These are phyloP conservation scores for Pseudoneurospora amorphoporcata DNA, from an alignment of 495 filamentous ascomycete genomes.

Conservation along the genomic window DNA sequence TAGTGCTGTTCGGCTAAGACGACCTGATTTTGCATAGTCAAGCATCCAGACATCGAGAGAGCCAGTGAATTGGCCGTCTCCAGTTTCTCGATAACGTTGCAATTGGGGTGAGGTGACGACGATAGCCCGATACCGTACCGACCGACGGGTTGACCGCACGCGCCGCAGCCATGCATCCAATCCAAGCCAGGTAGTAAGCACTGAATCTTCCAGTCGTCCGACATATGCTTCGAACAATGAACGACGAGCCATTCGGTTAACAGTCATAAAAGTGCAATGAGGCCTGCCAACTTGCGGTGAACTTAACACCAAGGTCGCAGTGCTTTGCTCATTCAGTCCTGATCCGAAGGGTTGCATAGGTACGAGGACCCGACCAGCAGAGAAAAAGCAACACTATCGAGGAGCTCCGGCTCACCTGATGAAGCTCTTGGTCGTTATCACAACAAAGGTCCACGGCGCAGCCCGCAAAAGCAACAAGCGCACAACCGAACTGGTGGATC, in stretches of 20 bases:
- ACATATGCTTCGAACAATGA: background rate
- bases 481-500: background rate
- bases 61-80: background rate
- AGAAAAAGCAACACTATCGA: background rate
- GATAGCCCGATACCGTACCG: background rate
- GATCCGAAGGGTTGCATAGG: background rate
- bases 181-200: background rate
- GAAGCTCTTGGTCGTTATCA: background rate
- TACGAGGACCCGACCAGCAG: background rate
- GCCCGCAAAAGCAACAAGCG: background rate
- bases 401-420: background rate
- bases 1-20: background rate
- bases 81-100: background rate
- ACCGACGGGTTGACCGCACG: background rate
- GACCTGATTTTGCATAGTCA: background rate
- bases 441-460: background rate
- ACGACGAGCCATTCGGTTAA: background rate
- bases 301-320: background rate
- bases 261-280: background rate
- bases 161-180: background rate
- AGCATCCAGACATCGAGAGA: background rate
- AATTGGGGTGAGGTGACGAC: background rate
- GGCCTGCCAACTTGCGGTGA: background rate
- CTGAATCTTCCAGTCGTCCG: background rate
- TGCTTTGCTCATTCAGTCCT: background rate